Conservation (phyloP, 306 rosid genomes). For the Casuarina equisetifolia region DNA sequence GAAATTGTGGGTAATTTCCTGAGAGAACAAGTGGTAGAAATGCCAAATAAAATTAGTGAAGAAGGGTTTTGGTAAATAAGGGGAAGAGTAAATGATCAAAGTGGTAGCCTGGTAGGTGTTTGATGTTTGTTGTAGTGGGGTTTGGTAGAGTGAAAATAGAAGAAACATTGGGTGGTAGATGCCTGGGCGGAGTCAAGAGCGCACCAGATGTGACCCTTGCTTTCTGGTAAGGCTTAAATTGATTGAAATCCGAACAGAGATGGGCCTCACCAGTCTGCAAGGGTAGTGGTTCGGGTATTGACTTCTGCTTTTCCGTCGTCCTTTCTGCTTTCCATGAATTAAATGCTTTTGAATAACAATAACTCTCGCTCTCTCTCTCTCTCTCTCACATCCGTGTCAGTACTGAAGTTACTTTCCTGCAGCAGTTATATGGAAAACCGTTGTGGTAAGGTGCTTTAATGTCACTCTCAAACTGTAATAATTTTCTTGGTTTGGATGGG, state of each 20-base stretch:
- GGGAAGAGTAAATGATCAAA: constrained; percentile 2
- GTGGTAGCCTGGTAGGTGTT: constrained; percentile 6
- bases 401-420: no score
- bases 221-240: constrained; percentile 36
- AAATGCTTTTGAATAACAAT: constrained; percentile 19
- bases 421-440: no score
- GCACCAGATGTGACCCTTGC: constrained; percentile 86
- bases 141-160: constrained; percentile 1
- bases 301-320: constrained; percentile 71
- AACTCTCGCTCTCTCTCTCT: neutral
- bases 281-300: constrained; percentile 99
- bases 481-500: no score
- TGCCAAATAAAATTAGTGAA: neutral
- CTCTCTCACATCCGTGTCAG: no score
- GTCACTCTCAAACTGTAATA: no score
- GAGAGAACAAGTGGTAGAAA: neutral
- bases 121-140: constrained; percentile 17
- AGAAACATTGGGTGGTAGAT: constrained; percentile 20
- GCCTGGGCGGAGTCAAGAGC: constrained; percentile 95
- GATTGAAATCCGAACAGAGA: neutral
- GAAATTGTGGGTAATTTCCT: constrained; percentile 24
- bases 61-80: constrained; percentile 23
- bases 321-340: constrained; percentile 37
- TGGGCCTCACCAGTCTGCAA: constrained; percentile 42
- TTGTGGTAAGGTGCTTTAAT: no score